Evolutionary conservation across 495 filamentous ascomycete genomes (phyloP), one percentile per base, ranked within the genome.

Genomic region (Glarea lozoyensis): DNA sequence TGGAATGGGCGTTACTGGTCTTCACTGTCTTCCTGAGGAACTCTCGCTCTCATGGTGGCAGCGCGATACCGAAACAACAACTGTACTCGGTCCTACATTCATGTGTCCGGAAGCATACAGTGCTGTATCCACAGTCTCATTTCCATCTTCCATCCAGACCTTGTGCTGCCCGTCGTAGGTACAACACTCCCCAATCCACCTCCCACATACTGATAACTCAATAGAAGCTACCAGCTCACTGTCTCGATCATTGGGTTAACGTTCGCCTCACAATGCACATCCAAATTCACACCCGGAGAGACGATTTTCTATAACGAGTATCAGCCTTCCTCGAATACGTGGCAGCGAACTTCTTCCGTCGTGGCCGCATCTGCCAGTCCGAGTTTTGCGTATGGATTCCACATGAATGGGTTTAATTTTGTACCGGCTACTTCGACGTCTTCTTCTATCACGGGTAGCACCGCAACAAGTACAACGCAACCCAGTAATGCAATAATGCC

Each of bases 371-470:
- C 17, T 7, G n/a, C 5, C n/a, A 5, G 35, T 4, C 35, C 35
- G n/a, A 37, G 7, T 9, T 9, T 21, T 20, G 17, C 22, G 22
- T 37, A 37, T 37, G 35, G 15, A n/a, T 20, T 37, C 17, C 35
- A 37, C n/a, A 19, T 37, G 16, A 37, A 37, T n/a, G 35, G 35
- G 4, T 37, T 37, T 19, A 37, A 37, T n/a, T 16, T 37, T 6
- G 11, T 37, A 4, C 6, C 35, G 25, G 25, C n/a, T 29, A 7
- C 25, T 29, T 29, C 25, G 25, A 29, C 25, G 7, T 29, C 25
- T 29, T 29, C 25, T 29, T n/a, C 25, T 7, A 29, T n/a, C n/a
- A 29, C 7, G 7, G 25, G n/a, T 7, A 29, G 25, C 25, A 7
- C n/a, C 7, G 7, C n/a, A 29, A 29, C 25, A 29, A 29, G 25